Percentiles rank a stretch among this genome's conserved stretches.
phyloP scores from a whole-genome alignment of 2,329 filamentous ascomycete species.

The Onygenales sp. region DNA sequence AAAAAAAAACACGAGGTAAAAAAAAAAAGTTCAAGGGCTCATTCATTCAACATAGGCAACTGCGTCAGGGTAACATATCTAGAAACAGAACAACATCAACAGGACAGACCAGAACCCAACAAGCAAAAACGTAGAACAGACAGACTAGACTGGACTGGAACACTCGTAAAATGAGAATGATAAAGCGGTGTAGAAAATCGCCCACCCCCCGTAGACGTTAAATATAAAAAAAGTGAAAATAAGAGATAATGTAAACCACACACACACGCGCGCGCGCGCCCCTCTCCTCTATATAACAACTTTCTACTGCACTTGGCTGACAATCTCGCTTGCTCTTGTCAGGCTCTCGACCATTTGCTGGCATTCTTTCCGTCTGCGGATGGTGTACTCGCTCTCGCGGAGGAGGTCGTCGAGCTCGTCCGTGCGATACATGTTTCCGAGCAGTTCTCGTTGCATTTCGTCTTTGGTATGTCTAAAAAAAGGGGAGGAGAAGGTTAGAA shows the following conservation, averaged over 20 bases:
- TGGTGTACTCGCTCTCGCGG: constrained; percentile 96
- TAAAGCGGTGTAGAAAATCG: no score
- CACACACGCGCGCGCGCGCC: neutral
- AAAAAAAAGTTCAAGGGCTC: no score
- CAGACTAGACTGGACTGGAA: no score
- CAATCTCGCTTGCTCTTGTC: constrained; percentile 84
- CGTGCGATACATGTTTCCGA: constrained; percentile 94
- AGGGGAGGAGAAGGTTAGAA: constrained; percentile 1
- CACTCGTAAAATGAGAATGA: no score
- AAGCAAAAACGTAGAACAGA: no score
- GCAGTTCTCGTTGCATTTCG: constrained; percentile 93
- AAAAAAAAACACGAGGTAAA: no score
- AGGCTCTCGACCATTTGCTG: constrained; percentile 98
- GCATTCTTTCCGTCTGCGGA: constrained; percentile 91
- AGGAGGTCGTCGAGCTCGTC: constrained; percentile 86
- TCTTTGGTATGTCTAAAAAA: constrained; percentile 74
- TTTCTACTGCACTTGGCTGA: constrained; percentile 60
- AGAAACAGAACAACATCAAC: no score
- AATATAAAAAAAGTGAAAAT: neutral
- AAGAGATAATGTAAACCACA: neutral
- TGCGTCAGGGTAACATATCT: no score
- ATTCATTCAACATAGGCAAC: no score
- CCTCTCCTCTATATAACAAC: neutral
- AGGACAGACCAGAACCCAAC: no score
- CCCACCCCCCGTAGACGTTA: no score